phyloP scores from a whole-genome alignment of 2,329 filamentous ascomycete species.

The Pyrenochaeta sp. region DNA sequence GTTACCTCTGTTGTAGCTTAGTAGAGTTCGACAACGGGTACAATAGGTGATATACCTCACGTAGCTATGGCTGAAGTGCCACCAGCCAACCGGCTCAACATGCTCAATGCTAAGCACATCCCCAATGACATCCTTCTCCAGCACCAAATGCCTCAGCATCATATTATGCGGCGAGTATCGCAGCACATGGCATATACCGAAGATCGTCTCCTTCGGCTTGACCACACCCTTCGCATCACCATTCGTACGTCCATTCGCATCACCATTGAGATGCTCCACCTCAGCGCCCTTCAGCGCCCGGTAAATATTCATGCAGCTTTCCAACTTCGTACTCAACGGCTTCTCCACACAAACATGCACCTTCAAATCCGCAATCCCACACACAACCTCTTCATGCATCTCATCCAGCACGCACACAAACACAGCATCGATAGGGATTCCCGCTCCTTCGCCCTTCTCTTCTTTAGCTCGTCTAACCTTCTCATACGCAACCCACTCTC shows the following conservation, averaged over 20 bases:
- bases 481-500: slow-evolving; percentile 79
- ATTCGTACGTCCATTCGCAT: slow-evolving; percentile 17
- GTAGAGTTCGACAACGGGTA: neutral
- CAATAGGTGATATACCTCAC: slow-evolving; percentile 64
- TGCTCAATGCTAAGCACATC: slow-evolving; percentile 88
- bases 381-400: slow-evolving; percentile 82
- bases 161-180: slow-evolving; percentile 94
- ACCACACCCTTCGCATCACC: neutral
- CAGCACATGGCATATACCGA: slow-evolving; percentile 93
- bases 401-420: slow-evolving; percentile 85
- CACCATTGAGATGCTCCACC: slow-evolving; percentile 22
- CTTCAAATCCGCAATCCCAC: slow-evolving; percentile 71
- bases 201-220: slow-evolving; percentile 60
- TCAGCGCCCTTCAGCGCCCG: slow-evolving; percentile 56
- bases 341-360: slow-evolving; percentile 96
- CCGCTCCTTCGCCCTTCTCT: slow-evolving; percentile 19
- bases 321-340: slow-evolving; percentile 80
- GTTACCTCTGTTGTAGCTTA: slow-evolving; percentile 70
- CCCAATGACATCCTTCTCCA: slow-evolving; percentile 79
- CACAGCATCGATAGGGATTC: slow-evolving; percentile 61
- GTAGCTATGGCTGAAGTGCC: slow-evolving; percentile 74
- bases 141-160: slow-evolving; percentile 78
- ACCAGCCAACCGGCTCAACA: slow-evolving; percentile 94
- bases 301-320: slow-evolving; percentile 81
- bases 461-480: slow-evolving; percentile 63